phyloP scores from a whole-genome alignment of 352 stramenopile genomes.

The Halophytophthora batemanensis region DNA sequence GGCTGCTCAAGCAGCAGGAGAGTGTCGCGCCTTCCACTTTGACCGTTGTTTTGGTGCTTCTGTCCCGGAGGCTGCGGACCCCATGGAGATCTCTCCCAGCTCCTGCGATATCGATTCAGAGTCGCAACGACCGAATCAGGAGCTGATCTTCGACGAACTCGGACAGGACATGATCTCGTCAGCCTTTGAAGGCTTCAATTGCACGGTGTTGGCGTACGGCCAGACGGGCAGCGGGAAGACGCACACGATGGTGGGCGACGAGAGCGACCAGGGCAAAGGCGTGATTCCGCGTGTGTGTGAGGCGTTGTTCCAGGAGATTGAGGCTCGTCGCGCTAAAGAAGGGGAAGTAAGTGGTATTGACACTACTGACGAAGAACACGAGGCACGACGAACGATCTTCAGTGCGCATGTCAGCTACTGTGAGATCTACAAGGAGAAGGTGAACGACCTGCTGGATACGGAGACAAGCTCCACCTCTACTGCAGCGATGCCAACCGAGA shows the following conservation, averaged over 20 bases:
- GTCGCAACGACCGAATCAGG: constrained; percentile 56
- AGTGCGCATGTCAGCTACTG: constrained; percentile 66
- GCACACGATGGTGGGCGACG: constrained; percentile 82
- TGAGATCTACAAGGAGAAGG: constrained; percentile 88
- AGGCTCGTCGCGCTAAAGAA: constrained; percentile 32
- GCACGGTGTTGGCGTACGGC: constrained; percentile 77
- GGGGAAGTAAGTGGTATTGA: constrained; percentile 12
- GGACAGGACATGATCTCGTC: constrained; percentile 62
- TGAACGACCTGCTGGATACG: constrained; percentile 75
- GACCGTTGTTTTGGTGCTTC: constrained; percentile 71
- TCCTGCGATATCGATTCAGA: constrained; percentile 38
- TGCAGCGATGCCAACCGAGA: constrained; percentile 2
- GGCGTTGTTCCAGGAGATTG: constrained; percentile 68
- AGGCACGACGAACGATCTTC: constrained; percentile 38
- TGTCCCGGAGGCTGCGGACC: constrained; percentile 22
- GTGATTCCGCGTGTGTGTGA: constrained; percentile 81
- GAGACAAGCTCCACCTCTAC: background rate
- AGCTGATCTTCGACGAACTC: constrained; percentile 79
- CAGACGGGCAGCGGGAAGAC: constrained; percentile 83
- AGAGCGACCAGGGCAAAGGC: constrained; percentile 51
- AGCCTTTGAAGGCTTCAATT: constrained; percentile 83
- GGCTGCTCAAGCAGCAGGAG: constrained; percentile 34
- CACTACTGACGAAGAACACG: constrained; percentile 4
- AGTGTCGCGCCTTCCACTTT: constrained; percentile 73
- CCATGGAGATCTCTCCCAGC: constrained; percentile 32